phyloP scores from a whole-genome alignment of 129 eudicot species.

The Cynara cardunculus region DNA sequence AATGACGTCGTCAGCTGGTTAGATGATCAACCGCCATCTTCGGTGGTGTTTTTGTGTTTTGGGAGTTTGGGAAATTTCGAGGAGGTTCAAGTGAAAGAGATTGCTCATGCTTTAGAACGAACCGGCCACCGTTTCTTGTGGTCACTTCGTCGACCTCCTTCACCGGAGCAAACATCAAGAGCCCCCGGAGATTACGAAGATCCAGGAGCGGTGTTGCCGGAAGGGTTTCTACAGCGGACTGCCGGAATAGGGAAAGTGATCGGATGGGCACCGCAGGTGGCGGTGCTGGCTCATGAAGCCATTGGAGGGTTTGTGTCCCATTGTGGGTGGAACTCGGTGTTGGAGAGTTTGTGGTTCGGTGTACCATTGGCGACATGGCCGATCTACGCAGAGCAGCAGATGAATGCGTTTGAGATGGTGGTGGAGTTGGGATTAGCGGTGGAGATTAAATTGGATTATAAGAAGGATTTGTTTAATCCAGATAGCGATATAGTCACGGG shows the following conservation, averaged over 20 bases:
- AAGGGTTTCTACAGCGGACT: slow-evolving; percentile 5
- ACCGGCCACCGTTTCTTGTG: slow-evolving; percentile 13
- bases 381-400: neutral
- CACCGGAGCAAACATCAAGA: neutral
- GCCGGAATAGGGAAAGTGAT: slow-evolving; percentile 5
- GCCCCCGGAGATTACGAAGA: neutral
- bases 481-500: neutral
- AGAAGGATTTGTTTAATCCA: slow-evolving; percentile 5
- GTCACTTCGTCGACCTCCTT: slow-evolving; percentile 16
- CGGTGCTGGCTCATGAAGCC: neutral
- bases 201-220: neutral
- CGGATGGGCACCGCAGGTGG: slow-evolving; percentile 11
- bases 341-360: slow-evolving; percentile 22
- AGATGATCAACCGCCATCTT: slow-evolving; percentile 33
- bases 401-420: slow-evolving; percentile 25
- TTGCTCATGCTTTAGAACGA: slow-evolving; percentile 27
- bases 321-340: slow-evolving; percentile 12
- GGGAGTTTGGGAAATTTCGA: slow-evolving; percentile 41
- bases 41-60: slow-evolving; percentile 53
- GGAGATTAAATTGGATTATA: slow-evolving; percentile 12
- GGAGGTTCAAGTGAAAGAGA: slow-evolving; percentile 27
- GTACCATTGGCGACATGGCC: slow-evolving; percentile 18
- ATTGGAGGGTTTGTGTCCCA: slow-evolving; percentile 14
- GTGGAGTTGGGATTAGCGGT: slow-evolving; percentile 13
- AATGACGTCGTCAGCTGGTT: slow-evolving; percentile 29